Conservation (phyloP, 306 rosid species). For the Comarum palustre region DNA sequence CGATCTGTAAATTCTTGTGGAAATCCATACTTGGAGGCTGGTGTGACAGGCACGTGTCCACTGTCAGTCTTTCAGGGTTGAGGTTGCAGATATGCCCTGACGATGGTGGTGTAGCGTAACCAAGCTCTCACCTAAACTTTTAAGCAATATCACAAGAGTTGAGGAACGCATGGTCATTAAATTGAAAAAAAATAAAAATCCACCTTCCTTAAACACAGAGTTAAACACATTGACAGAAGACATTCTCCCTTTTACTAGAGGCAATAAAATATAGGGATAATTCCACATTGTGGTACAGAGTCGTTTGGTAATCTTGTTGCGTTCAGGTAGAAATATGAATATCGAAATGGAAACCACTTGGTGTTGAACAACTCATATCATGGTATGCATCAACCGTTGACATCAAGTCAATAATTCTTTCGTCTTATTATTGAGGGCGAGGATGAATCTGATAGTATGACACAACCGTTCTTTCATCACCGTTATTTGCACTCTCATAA, state of each 20-base stretch:
- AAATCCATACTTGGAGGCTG: too few species aligned
- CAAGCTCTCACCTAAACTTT: too few species aligned
- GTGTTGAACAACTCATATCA: slow-evolving; percentile 6
- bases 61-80: too few species aligned
- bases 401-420: neutral
- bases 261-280: neutral
- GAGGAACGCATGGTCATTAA: too few species aligned
- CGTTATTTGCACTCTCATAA: neutral
- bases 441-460: slow-evolving; percentile 16
- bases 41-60: too few species aligned
- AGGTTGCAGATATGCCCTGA: too few species aligned
- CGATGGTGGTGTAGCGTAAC: too few species aligned
- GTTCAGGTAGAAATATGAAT: neutral
- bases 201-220: neutral
- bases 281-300: neutral
- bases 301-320: neutral
- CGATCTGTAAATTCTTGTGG: too few species aligned
- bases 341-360: neutral
- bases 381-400: slow-evolving; percentile 13
- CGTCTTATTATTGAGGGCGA: neutral
- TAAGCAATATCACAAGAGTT: too few species aligned
- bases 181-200: neutral
- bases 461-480: slow-evolving; percentile 2
- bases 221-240: too few species aligned
- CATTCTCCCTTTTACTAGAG: too few species aligned